Evolutionary conservation across 2,329 filamentous ascomycete species (phyloP).

Genomic region (Fusarium sp.): DNA sequence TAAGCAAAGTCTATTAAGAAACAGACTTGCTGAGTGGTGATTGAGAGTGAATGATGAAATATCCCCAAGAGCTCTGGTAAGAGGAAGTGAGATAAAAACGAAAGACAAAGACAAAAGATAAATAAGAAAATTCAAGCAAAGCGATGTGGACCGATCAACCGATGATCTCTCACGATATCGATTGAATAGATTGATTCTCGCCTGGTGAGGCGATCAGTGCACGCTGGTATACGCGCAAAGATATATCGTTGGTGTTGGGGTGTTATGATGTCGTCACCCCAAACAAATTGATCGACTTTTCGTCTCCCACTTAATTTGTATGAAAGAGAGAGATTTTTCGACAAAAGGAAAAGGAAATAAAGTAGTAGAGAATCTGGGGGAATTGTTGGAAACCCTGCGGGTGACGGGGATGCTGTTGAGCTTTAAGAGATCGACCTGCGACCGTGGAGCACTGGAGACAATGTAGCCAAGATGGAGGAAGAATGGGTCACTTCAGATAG

Average conservation of each 20-base stretch:
- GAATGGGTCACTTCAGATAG: conserved; percentile 43
- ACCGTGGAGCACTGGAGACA: conserved; percentile 26
- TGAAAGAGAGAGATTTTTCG: not conserved
- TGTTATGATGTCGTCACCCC: conserved; percentile 9
- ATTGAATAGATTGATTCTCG: conserved; percentile 23
- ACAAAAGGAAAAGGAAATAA: conserved; percentile 14
- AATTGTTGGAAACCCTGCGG: conserved; percentile 27
- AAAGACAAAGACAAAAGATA: conserved; percentile 5
- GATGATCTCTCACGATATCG: conserved; percentile 32
- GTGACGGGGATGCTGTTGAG: conserved; percentile 37
- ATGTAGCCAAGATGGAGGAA: conserved; percentile 35
- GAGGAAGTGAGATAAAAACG: conserved; percentile 19
- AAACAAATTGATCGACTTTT: not conserved
- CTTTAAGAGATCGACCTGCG: conserved; percentile 43
- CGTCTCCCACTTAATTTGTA: not conserved
- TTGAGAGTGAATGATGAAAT: conserved; percentile 36
- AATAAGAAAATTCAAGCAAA: not conserved
- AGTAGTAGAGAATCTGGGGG: conserved; percentile 30
- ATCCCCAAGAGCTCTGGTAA: conserved; percentile 11
- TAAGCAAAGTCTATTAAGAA: conserved; percentile 2
- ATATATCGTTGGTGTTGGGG: conserved; percentile 31
- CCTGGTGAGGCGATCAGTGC: conserved; percentile 15
- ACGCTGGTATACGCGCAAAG: conserved; percentile 6
- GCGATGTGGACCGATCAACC: conserved; percentile 34
- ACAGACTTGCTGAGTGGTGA: conserved; percentile 3